Evolutionary conservation across 495 filamentous ascomycete genomes (phyloP), one percentile per base, ranked within the genome.

Genomic region (Penicillium psychrofluorescens): DNA sequence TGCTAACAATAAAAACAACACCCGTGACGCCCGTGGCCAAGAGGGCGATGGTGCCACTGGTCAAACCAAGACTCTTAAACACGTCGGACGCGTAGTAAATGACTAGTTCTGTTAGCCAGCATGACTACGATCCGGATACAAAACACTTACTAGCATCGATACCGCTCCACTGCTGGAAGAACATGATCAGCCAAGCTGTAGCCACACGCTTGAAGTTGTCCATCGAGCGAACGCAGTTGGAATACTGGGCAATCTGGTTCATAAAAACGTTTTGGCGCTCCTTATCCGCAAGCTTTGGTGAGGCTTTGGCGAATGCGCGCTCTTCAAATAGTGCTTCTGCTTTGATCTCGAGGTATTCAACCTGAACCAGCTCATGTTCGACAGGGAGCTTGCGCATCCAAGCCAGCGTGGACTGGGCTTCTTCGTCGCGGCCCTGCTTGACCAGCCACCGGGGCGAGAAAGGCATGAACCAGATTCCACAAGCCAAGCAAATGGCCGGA

Each of bases 41-140:
- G 55, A 90, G 79, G 70, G 87, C 88, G 43, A 77, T 75, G 12
- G 84, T 86, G 33, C 81, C 82, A 56, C 82, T 85, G 65, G 87
- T 90, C 69, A 90, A 83, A 63, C 88, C 81, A 61, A 89, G 87
- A 64, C 88, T 88, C 53, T 84, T 72, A 55, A 71, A 59, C 11
- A 69, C 56, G 29, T 65, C 56, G 12, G 66, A 63, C 3, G 67
- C 67, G 35, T 62, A 54, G 48, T 67, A 67, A 32, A 71, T 59
- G 29, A 64, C 56, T 53, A 4, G 9, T 22, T 22, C 22, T 22
- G 22, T 22, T 22, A 22, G 22, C 22, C 22, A 22, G 2, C 4
- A 22, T 6, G 4, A 3, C 22, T 22, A 22, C 2, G 22, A 22
- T 6, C 22, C 22, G 22, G 22, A 22, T 22, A 22, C 22, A 22